phyloP scores from a whole-genome alignment of 2,329 filamentous ascomycete genomes.

The Ophiostoma pallidulum region DNA sequence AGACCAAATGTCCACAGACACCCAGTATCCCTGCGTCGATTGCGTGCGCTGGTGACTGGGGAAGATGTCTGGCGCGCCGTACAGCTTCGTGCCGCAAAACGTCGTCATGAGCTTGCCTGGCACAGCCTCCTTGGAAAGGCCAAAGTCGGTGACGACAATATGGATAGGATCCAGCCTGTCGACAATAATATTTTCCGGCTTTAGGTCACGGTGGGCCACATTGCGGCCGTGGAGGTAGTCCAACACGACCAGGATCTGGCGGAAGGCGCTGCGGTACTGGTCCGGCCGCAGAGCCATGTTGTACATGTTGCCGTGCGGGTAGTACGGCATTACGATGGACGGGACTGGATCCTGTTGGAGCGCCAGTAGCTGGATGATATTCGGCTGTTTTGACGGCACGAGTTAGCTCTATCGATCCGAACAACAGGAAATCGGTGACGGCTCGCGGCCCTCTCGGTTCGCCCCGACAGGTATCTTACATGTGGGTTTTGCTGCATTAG shows the following conservation, averaged over 20 bases:
- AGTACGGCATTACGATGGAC: too few species aligned
- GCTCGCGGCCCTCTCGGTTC: neutral
- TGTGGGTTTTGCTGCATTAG: neutral
- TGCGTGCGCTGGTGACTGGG: neutral
- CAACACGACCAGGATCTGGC: too few species aligned
- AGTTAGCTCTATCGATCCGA: neutral
- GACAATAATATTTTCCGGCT: neutral
- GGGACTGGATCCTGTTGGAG: too few species aligned
- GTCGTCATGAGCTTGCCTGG: neutral
- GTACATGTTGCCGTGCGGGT: too few species aligned
- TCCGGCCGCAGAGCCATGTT: too few species aligned
- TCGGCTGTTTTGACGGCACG: neutral
- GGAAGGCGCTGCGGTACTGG: too few species aligned
- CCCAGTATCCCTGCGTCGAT: neutral
- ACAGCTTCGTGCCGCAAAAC: constrained; percentile 2
- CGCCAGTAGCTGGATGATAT: neutral
- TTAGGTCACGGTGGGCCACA: too few species aligned
- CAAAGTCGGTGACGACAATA: constrained; percentile 73
- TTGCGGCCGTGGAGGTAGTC: too few species aligned
- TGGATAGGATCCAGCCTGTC: neutral
- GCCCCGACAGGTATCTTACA: neutral
- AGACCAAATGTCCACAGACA: constrained; percentile 5
- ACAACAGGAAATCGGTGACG: neutral
- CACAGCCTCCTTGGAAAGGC: constrained; percentile 60
- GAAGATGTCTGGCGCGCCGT: neutral